A percentile compares a stretch with the other conserved stretches of the same genome.
phyloP scores from a whole-genome alignment of 257 asterid genomes.

The Penstemon davidsonii region DNA sequence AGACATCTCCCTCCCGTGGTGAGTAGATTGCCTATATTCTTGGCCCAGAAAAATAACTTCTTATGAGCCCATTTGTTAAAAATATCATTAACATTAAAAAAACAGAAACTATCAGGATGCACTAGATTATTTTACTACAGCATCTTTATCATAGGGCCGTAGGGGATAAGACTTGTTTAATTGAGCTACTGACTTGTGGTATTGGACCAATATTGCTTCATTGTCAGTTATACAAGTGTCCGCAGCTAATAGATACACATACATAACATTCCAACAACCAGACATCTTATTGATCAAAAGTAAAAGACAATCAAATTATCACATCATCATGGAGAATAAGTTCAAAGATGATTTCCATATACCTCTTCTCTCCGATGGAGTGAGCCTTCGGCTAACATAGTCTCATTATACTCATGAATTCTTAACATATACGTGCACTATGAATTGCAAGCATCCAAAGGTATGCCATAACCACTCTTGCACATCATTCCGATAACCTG shows the following conservation, averaged over 20 bases:
- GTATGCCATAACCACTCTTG: conserved; percentile 58
- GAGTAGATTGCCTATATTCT: too few relatives aligned
- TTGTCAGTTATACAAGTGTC: not conserved
- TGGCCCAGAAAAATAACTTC: too few relatives aligned
- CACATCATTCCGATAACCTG: conserved; percentile 67
- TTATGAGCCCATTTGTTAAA: too few relatives aligned
- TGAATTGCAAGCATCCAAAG: conserved; percentile 30
- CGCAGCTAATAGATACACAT: not conserved
- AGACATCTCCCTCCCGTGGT: too few relatives aligned
- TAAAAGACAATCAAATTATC: not conserved
- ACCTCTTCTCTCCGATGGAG: conserved; percentile 19
- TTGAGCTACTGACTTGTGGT: not conserved
- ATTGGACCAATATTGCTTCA: not conserved
- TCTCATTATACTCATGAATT: conserved; percentile 29
- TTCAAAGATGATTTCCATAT: conserved; percentile 34
- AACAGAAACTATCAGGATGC: too few relatives aligned
- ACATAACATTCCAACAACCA: not conserved
- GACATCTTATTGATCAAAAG: not conserved
- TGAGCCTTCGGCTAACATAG: conserved; percentile 18
- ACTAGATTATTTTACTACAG: too few relatives aligned
- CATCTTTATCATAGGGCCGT: too few relatives aligned
- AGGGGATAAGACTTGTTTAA: not conserved
- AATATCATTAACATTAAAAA: too few relatives aligned
- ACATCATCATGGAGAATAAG: not conserved
- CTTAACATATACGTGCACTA: conserved; percentile 13